Percentiles rank a stretch among this genome's conserved stretches.
These are phyloP conservation scores for Piper betle DNA, from an alignment of 164 flowering plant species.

Conservation along the genomic window DNA sequence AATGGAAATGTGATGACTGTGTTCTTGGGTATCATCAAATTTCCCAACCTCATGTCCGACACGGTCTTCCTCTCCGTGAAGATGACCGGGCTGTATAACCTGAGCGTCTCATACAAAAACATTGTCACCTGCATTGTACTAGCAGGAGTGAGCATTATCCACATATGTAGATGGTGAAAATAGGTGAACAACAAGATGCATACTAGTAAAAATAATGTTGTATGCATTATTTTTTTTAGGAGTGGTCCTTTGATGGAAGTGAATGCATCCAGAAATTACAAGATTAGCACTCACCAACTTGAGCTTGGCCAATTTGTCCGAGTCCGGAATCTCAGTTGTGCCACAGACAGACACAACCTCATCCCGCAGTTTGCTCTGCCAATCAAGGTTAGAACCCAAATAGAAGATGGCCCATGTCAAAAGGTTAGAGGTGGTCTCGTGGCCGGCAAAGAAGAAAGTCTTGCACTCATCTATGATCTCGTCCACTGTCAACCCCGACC, in stretches of 20 bases:
- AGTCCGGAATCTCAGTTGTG: constrained; percentile 9
- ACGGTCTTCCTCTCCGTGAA: constrained; percentile 9
- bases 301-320: constrained; percentile 17
- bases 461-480: constrained; percentile 31
- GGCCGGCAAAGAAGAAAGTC: constrained; percentile 31
- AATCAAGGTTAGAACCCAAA: constrained; percentile 19
- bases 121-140: constrained; percentile 16
- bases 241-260: too few species aligned
- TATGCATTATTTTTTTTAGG: background rate
- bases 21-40: constrained; percentile 18
- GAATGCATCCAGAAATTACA: background rate
- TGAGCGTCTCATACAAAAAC: constrained; percentile 23
- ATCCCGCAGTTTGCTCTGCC: constrained; percentile 27
- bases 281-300: constrained; percentile 14
- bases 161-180: too few species aligned
- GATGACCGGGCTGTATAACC: constrained; percentile 24
- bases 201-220: background rate
- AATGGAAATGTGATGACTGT: constrained; percentile 11
- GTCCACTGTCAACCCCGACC: constrained; percentile 11
- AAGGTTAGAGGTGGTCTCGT: constrained; percentile 27
- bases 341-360: constrained; percentile 10
- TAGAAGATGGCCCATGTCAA: constrained; percentile 26
- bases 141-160: background rate
- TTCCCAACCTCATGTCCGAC: constrained; percentile 13
- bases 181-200: too few species aligned